Conservation (phyloP, 495 filamentous ascomycete species). For the Neurospora tetraspora region DNA sequence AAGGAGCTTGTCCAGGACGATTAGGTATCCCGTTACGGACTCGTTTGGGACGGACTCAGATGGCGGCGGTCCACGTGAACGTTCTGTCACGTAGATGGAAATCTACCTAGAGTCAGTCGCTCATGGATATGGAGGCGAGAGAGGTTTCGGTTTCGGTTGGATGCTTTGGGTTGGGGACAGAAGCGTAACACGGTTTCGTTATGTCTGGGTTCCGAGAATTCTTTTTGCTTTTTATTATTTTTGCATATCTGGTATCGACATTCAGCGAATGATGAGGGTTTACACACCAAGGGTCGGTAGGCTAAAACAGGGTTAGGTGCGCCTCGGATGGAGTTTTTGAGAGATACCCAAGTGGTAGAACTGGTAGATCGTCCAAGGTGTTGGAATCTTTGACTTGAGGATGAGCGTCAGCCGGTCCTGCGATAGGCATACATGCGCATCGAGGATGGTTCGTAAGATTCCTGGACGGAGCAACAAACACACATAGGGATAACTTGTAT, state of each 20-base stretch:
- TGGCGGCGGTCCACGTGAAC: background rate
- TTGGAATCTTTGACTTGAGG: background rate
- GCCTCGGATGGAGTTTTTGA: background rate
- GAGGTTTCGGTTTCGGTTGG: background rate
- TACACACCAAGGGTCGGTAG: background rate
- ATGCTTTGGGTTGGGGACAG: background rate
- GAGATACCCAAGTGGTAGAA: background rate
- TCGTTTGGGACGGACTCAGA: background rate
- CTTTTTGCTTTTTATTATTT: background rate
- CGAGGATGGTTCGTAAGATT: background rate
- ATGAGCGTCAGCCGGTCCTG: background rate
- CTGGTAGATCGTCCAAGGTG: background rate
- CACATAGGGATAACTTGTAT: background rate
- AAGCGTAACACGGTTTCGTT: background rate
- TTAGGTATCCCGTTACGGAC: constrained; percentile 20
- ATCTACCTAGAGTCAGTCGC: background rate
- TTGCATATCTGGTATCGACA: background rate
- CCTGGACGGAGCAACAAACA: background rate
- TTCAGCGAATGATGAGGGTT: background rate
- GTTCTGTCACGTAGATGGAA: background rate
- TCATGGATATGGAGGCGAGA: background rate
- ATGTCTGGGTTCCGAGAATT: background rate
- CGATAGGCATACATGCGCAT: background rate
- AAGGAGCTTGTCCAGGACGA: constrained; percentile 58
- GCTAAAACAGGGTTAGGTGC: background rate